phyloP scores from a whole-genome alignment of 108 stramenopile genomes.

The Fistulifera pelliculosa region DNA sequence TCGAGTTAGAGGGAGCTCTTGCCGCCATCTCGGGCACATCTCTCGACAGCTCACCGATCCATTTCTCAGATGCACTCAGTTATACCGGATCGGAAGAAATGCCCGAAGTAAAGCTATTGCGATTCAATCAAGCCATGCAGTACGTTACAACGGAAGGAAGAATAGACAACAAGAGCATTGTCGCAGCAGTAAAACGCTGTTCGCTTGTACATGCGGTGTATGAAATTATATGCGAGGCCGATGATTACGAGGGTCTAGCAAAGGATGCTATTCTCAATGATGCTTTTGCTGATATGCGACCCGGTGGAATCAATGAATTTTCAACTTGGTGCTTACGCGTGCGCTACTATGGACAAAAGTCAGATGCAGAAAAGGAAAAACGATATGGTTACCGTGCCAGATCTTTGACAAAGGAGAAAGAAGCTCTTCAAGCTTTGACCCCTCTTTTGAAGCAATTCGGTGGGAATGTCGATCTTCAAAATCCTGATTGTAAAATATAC shows the following conservation, averaged over 20 bases:
- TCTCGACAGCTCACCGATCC: not conserved
- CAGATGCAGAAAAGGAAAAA: constrained; percentile 25
- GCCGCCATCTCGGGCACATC: constrained; percentile 14
- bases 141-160: constrained; percentile 17
- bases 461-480: constrained; percentile 53
- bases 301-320: constrained; percentile 25
- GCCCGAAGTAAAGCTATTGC: constrained; percentile 19
- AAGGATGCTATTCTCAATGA: constrained; percentile 26
- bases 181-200: constrained; percentile 43
- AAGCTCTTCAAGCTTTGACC: constrained; percentile 45
- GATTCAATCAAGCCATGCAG: constrained; percentile 76
- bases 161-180: not conserved
- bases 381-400: constrained; percentile 62
- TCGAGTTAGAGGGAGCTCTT: constrained; percentile 29
- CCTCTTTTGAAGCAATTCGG: constrained; percentile 43
- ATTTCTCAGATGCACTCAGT: constrained; percentile 20
- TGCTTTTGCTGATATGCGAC: constrained; percentile 52
- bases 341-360: constrained; percentile 38
- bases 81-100: constrained; percentile 28
- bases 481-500: constrained; percentile 67
- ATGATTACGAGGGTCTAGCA: constrained; percentile 28
- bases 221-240: constrained; percentile 40
- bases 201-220: constrained; percentile 61
- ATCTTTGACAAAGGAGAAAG: constrained; percentile 52
- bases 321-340: constrained; percentile 72